phyloP scores from a whole-genome alignment of 148 eudicot species.

The Vaccinium darrowii region DNA sequence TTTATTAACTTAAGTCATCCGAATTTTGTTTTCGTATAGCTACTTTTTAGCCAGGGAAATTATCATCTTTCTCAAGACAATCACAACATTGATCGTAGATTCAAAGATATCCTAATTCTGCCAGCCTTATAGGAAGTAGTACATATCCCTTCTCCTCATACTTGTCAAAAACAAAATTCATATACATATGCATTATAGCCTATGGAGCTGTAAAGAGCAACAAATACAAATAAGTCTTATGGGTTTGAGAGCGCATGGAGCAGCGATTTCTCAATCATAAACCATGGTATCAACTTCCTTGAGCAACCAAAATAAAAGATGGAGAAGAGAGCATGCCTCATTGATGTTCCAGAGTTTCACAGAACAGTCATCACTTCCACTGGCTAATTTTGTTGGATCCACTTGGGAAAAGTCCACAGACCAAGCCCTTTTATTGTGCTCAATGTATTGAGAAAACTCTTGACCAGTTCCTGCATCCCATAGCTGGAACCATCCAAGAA shows the following conservation, averaged over 20 bases:
- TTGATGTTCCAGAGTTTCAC: constrained; percentile 83
- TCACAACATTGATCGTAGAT: not conserved
- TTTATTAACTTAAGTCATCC: not conserved
- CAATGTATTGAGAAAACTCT: constrained; percentile 47
- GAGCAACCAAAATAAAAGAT: constrained; percentile 12
- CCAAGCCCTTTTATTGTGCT: constrained; percentile 87
- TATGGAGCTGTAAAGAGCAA: not conserved
- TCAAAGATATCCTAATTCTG: not conserved
- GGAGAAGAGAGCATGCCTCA: constrained; percentile 47
- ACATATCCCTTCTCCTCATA: not conserved
- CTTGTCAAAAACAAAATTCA: not conserved
- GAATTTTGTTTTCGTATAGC: not conserved
- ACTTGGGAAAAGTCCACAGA: constrained; percentile 85
- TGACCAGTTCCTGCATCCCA: constrained; percentile 94
- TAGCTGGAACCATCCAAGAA: constrained; percentile 46
- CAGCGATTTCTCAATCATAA: not conserved
- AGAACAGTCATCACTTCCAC: constrained; percentile 87
- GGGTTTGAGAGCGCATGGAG: not conserved
- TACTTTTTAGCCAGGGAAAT: not conserved
- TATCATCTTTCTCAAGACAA: no score
- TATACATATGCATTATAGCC: not conserved
- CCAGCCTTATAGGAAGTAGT: not conserved
- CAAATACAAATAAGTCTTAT: not conserved
- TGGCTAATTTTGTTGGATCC: constrained; percentile 79
- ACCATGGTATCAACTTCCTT: not conserved